Base-by-base conservation (phyloP, 2,329 filamentous ascomycete genomes). In the Colletotrichum incanum region DNA sequence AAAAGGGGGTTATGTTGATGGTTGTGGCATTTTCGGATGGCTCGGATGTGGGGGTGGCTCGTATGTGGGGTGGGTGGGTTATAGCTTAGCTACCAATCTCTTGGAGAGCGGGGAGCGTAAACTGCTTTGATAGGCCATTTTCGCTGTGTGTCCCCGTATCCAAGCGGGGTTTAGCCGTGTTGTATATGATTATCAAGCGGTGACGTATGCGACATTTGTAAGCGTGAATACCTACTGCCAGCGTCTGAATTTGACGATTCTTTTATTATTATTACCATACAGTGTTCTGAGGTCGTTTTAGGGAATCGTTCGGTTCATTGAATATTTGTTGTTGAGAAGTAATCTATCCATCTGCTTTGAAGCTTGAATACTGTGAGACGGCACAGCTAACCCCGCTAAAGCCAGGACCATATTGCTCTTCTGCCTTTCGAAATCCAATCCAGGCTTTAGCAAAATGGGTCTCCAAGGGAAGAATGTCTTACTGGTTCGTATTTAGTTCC, bases 401-500 rank as follows among this genome's bases (percentile, higher is more conserved):
- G 8, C n/a, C 14, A 14, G 54, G 2, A 54, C 4, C 3, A 8
- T 4, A 18, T 26, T 11, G 12, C 56, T n/a, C 7, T 12, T 5
- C 14, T 31, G 23, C 7, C 14, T 5, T 26, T 18, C 11, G 11
- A 34, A 34, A 12, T 20, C 23, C 16, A 3, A 1, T n/a, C 14
- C 2, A 16, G 31, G 18, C 26, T 23, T 11, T 4, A 28, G n/a
- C 39, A 16, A 50, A 23, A 69, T 69, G 66, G 60, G 60, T 7
- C 31, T 69, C 3, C 18, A 43, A 5, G 66, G 52, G 16, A 69
- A 65, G 26, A 69, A 49, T 3, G 60, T 65, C 23, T 3, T 69
- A 4, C n/a, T 69, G 2, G 66, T 69, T 2, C 8, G 60, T n/a
- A 31, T 4, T 31, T 31, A 31, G 3, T 31, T 31, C 28, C 28